Conservation (phyloP, 192 early-diverging fungal species). For the Linnemannia zychae region DNA sequence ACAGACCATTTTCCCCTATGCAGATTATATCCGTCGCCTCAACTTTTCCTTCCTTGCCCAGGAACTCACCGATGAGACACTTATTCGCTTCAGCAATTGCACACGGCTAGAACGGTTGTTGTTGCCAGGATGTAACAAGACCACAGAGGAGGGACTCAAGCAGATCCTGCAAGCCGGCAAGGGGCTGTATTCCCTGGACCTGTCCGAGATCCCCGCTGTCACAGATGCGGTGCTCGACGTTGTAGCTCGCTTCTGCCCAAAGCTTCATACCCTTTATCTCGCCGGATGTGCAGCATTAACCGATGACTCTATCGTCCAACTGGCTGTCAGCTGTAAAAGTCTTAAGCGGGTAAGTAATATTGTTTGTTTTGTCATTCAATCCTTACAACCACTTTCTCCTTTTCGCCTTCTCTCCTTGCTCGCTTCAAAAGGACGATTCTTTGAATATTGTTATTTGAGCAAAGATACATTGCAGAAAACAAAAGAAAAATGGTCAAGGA, state of each 20-base stretch:
- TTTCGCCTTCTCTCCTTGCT: neutral
- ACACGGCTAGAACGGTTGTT: slow-evolving; percentile 66
- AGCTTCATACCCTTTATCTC: slow-evolving; percentile 69
- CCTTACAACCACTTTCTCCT: neutral
- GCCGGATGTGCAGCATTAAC: slow-evolving; percentile 63
- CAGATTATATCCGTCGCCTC: slow-evolving; percentile 66
- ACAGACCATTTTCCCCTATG: slow-evolving; percentile 60
- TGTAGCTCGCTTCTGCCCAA: slow-evolving; percentile 62
- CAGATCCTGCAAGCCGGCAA: slow-evolving; percentile 55
- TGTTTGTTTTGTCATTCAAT: neutral
- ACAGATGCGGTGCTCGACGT: slow-evolving; percentile 58
- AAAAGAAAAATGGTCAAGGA: neutral
- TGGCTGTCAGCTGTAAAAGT: slow-evolving; percentile 61
- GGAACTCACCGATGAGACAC: slow-evolving; percentile 54
- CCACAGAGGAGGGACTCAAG: slow-evolving; percentile 62
- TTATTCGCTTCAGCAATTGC: slow-evolving; percentile 56
- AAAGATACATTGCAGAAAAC: neutral
- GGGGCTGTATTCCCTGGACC: slow-evolving; percentile 63
- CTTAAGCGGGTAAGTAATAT: slow-evolving; percentile 65
- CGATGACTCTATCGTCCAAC: slow-evolving; percentile 57
- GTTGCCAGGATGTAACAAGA: slow-evolving; percentile 59
- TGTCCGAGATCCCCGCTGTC: slow-evolving; percentile 63
- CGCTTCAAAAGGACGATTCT: neutral
- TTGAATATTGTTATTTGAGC: neutral
- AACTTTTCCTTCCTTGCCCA: slow-evolving; percentile 66